Evolutionary conservation across 2,329 filamentous ascomycete genomes (phyloP), one percentile per base, ranked within the genome.

Genomic region (Ophiosphaerella korrae): DNA sequence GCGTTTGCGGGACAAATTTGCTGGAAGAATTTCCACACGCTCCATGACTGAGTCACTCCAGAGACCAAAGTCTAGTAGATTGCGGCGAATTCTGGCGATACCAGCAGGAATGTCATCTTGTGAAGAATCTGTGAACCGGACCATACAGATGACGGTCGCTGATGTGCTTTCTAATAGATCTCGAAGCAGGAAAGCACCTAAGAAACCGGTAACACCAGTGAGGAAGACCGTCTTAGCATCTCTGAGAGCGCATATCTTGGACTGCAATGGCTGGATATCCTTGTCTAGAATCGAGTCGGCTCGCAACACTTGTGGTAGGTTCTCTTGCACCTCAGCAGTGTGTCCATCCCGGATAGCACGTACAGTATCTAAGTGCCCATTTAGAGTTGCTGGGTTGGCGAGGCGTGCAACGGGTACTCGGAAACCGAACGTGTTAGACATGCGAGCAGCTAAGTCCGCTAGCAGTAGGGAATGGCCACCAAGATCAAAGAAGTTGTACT

Each of bases 401-500:
- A 93, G 82, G 37, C 86, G 85, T 44, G 82, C 83, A 14, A 92
- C 80, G 2, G 88, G 86, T 1, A 93, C 83, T 0, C 86, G 82
- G 68, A 92, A 89, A 4, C 88, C 88, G 63, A 90, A 91, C 0
- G 81, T 82, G 51, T 84, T 84, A 0, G 87, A 85, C 12, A 92
- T 70, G 31, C 85, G 84, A 23, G 85, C 85, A n/a, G 89, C 85
- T 23, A 93, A 80, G 53, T 91, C 87, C 0, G 89, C 89, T n/a
- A 93, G 82, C 2, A 85, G 85, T 45, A 93, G 75, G 0, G 88
- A 92, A 71, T 93, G 89, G 0, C 89, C 89, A 32, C 89, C 89
- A 1, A 93, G 77, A 53, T 92, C 89, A 67, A 92, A 93, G 73
- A 93, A 93, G 69, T 86, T 88, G 68, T 90, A 86, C 54, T 89